A percentile compares a stretch with the other conserved stretches of the same genome.
These are phyloP conservation scores for Immersiella caudata DNA, from an alignment of 495 filamentous ascomycete genomes.

Conservation along the genomic window DNA sequence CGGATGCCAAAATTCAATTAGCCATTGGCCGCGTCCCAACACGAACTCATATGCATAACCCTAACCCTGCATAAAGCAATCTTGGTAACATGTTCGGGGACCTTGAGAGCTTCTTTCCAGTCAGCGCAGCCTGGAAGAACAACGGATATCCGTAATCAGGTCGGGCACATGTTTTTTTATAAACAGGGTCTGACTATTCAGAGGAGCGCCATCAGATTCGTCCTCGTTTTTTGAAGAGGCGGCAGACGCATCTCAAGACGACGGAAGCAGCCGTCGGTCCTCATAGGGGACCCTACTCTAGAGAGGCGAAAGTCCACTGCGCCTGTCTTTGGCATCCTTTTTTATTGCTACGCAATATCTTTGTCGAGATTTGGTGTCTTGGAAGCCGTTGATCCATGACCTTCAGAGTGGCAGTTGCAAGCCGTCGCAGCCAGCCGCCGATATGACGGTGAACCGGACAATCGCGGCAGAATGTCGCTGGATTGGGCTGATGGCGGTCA, in stretches of 20 bases:
- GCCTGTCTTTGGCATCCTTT: neutral
- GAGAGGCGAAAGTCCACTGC: no score
- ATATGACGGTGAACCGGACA: neutral
- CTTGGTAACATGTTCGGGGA: neutral
- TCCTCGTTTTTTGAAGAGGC: no score
- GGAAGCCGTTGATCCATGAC: neutral
- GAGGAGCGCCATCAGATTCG: no score
- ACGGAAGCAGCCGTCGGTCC: no score
- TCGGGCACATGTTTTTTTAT: no score
- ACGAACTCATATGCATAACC: constrained; percentile 25
- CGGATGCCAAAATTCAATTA: neutral
- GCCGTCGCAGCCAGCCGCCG: neutral
- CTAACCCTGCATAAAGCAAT: neutral
- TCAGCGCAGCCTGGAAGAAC: no score
- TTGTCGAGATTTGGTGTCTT: constrained; percentile 1
- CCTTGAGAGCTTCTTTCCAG: no score
- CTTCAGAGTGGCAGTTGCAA: neutral
- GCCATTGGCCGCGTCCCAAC: constrained; percentile 7
- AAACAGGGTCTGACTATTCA: no score
- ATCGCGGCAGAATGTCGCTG: neutral
- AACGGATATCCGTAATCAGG: no score
- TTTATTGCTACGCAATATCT: neutral
- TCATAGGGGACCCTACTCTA: no score
- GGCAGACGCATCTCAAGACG: no score
- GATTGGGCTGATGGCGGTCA: neutral